These are phyloP conservation scores for Rhynchosporium secalis DNA, from an alignment of 2,329 filamentous ascomycete genomes.

Conservation along the genomic window DNA sequence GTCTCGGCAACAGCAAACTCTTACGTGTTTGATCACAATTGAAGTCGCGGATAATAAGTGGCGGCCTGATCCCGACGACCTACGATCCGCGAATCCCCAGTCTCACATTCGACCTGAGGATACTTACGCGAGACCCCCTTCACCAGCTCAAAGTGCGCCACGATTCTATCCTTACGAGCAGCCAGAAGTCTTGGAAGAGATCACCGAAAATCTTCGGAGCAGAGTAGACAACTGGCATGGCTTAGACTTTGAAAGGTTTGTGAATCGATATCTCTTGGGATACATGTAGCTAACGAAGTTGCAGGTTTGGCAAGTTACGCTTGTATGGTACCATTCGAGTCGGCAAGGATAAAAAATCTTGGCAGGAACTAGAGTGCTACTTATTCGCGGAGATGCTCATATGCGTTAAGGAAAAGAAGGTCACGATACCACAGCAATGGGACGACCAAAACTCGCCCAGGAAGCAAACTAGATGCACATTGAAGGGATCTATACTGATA, in stretches of 20 bases:
- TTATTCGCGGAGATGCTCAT: constrained; percentile 99
- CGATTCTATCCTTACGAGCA: constrained; percentile 73
- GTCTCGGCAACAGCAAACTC: constrained; percentile 88
- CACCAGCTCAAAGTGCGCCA: constrained; percentile 52
- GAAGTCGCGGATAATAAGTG: constrained; percentile 93
- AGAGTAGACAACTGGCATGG: constrained; percentile 99
- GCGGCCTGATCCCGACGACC: constrained; percentile 80
- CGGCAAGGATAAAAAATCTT: constrained; percentile 92
- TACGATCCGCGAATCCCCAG: constrained; percentile 55
- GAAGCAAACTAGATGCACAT: constrained; percentile 74
- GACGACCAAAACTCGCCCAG: constrained; percentile 58
- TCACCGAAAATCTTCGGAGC: constrained; percentile 78
- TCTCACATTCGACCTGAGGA: constrained; percentile 52
- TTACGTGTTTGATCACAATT: constrained; percentile 91
- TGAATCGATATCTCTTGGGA: background rate
- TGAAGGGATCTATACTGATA: constrained; percentile 97
- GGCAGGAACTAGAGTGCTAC: constrained; percentile 97
- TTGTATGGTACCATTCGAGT: constrained; percentile 88
- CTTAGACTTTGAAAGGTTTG: constrained; percentile 79
- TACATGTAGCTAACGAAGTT: constrained; percentile 34
- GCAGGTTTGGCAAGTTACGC: constrained; percentile 84
- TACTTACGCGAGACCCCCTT: constrained; percentile 55
- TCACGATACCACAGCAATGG: constrained; percentile 61
- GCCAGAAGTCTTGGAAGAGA: constrained; percentile 74
- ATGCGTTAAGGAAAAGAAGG: constrained; percentile 96